Base-by-base conservation (phyloP, 164 flowering plant species). In the Liquidambar formosana region DNA sequence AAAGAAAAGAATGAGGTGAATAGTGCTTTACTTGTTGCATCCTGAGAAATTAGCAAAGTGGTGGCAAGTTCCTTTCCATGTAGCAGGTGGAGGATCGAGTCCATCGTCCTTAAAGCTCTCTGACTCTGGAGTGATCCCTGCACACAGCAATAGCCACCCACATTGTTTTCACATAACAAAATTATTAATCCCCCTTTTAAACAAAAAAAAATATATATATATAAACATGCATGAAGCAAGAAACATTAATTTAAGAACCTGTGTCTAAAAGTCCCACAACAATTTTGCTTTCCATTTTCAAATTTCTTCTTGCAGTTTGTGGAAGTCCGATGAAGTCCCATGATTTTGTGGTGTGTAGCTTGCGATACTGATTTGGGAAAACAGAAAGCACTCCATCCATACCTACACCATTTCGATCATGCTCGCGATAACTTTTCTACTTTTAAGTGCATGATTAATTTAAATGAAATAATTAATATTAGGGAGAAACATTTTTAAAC, bases 311-410 rank as follows among this genome's bases (percentile, higher is more conserved):
- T 0, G 78, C 83, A 0, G 70, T 76, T 16, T 63, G 46, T 19
- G 89, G 86, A 11, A 94, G 73, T 4, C 97, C 92, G 8, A 91
- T 27, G 64, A 87, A 94, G 59, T 94, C 94, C 97, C 97, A 94
- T 47, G 97, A 86, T 69, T 66, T 85, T 10, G 98, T 91, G 0
- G 98, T 94, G 69, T 83, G 93, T 2, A 88, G 87, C 73, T 91
- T 76, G 56, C 62, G 83, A 56, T 85, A 78, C 53, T 69, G 73
- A 70, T 85, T 91, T 5, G 78, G 86, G 21, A 89, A 69, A 8
- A 91, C 90, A 16, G 81, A 75, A 13, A 80, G 47, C 2, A 91
- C 97, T 21, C 64, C 77, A 1, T 84, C 84, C 85, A 64, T 70
- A 8, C 63, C 94, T 91, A 21, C 26, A 44, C 52, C 63, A 61